These are phyloP conservation scores for Aspergillus pseudoglaucus DNA, from an alignment of 2,329 filamentous ascomycete genomes.

Conservation along the genomic window DNA sequence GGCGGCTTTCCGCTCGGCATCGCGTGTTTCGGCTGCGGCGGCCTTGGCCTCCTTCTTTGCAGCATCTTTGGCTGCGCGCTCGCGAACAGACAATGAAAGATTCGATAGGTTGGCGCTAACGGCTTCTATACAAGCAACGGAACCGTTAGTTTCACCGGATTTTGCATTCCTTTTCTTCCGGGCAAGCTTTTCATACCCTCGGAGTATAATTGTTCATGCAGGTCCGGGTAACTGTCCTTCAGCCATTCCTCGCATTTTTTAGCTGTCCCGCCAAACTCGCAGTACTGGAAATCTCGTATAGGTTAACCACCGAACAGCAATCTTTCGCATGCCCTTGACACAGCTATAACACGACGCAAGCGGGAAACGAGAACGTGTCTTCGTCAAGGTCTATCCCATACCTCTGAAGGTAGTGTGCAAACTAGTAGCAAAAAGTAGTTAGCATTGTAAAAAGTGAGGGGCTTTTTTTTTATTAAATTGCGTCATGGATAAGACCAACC, in stretches of 20 bases:
- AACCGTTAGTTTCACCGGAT: neutral
- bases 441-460: neutral
- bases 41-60: conserved; percentile 96
- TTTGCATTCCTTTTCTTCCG: neutral
- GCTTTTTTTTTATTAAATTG: neutral
- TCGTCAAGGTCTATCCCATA: conserved; percentile 33
- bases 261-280: conserved; percentile 92
- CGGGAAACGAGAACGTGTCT: neutral
- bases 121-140: conserved; percentile 51
- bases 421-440: conserved; percentile 35
- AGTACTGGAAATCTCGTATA: conserved; percentile 61
- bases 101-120: conserved; percentile 77
- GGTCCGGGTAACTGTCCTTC: conserved; percentile 60
- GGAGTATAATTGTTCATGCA: conserved; percentile 80
- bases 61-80: conserved; percentile 91
- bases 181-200: conserved; percentile 53
- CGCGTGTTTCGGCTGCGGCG: conserved; percentile 74
- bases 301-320: neutral
- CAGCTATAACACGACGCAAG: neutral
- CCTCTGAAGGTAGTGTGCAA: conserved; percentile 61
- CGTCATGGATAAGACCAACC: conserved; percentile 35
- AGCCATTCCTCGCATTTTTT: conserved; percentile 99
- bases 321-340: neutral
- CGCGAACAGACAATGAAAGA: conserved; percentile 83
- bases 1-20: conserved; percentile 73